A percentile compares a stretch with the other conserved stretches of the same genome.
Conservation (phyloP, 768 basidiomycete species). For the Tulasnella sp. region DNA sequence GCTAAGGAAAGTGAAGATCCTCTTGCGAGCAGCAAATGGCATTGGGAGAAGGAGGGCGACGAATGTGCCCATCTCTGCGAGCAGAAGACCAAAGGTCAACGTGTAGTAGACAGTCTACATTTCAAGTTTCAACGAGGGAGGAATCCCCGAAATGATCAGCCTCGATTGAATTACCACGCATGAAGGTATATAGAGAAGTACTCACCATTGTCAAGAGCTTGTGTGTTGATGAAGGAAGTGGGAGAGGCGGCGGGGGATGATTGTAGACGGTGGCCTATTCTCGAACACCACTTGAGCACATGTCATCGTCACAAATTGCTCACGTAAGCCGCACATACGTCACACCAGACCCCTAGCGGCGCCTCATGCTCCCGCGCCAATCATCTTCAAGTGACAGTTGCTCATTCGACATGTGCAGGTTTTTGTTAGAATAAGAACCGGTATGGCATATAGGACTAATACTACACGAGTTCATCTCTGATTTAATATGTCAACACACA, state of each 20-base stretch:
- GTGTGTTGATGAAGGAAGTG: too few species aligned
- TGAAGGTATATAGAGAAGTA: neutral
- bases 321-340: too few species aligned
- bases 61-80: slow-evolving; percentile 63
- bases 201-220: neutral
- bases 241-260: neutral
- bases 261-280: neutral
- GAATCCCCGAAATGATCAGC: neutral
- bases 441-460: too few species aligned
- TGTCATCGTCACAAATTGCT: too few species aligned
- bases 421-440: too few species aligned
- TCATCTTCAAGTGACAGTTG: too few species aligned
- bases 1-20: slow-evolving; percentile 26
- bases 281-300: too few species aligned
- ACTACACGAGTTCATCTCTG: neutral
- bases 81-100: neutral
- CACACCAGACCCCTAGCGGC: too few species aligned
- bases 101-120: slow-evolving; percentile 6
- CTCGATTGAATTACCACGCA: neutral
- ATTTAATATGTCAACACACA: slow-evolving; percentile 1
- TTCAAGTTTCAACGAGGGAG: neutral
- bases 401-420: too few species aligned
- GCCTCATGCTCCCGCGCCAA: too few species aligned
- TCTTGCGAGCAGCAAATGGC: slow-evolving; percentile 52
- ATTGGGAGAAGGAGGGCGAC: slow-evolving; percentile 73